Conservation (phyloP, 2,329 filamentous ascomycete species). For the Fusarium tuaranense region DNA sequence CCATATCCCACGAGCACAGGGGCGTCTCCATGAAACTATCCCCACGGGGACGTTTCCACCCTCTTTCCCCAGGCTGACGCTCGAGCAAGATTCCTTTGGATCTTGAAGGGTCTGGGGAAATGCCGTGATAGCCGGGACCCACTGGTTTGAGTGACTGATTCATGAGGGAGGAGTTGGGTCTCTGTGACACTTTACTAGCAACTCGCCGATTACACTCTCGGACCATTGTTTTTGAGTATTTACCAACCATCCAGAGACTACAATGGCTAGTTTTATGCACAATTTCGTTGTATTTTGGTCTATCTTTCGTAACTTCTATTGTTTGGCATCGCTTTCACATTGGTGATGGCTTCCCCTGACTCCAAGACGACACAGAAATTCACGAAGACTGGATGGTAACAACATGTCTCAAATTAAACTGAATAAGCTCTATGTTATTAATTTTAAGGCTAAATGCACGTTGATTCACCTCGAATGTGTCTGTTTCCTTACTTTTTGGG, state of each 20-base stretch:
- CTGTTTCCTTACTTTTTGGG: background rate
- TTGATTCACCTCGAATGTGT: background rate
- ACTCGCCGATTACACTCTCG: background rate
- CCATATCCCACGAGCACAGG: conserved; percentile 24
- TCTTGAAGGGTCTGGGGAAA: background rate
- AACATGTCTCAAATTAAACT: background rate
- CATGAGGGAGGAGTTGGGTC: background rate
- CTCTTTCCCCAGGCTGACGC: background rate
- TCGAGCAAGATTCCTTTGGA: background rate
- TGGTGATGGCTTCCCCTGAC: background rate
- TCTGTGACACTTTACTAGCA: background rate
- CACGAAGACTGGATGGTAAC: background rate
- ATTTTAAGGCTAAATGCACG: background rate
- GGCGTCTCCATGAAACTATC: conserved; percentile 21
- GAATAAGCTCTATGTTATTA: background rate
- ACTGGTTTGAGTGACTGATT: background rate
- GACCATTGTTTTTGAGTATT: background rate
- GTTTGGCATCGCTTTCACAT: background rate
- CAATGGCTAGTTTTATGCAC: background rate
- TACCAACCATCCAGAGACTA: background rate
- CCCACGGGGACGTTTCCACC: conserved; percentile 27
- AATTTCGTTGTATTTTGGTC: background rate
- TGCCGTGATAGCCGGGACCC: conserved; percentile 8
- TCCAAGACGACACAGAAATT: background rate
- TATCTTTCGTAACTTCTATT: no score